These are phyloP conservation scores for Pythium aquatile DNA, from an alignment of 352 stramenopile genomes.

Conservation along the genomic window DNA sequence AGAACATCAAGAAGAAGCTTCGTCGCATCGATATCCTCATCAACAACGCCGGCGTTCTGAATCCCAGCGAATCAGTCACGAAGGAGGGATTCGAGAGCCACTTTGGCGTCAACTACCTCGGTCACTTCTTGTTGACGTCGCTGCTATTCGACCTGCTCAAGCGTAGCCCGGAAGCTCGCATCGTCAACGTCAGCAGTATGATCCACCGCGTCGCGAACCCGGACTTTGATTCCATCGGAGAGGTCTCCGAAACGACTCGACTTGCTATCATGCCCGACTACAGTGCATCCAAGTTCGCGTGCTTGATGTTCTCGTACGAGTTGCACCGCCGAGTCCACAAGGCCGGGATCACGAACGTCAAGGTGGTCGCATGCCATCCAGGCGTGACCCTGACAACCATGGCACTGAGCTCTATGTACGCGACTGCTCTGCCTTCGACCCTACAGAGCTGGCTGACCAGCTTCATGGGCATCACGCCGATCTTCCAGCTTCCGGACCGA, in stretches of 20 bases:
- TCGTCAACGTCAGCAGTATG: conserved; percentile 48
- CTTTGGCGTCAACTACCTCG: conserved; percentile 72
- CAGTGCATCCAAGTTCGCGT: conserved; percentile 34
- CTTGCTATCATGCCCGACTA: conserved; percentile 33
- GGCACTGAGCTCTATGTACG: conserved; percentile 40
- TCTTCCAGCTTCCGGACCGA: conserved; percentile 28
- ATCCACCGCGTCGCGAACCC: conserved; percentile 22
- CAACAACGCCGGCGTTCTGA: conserved; percentile 44
- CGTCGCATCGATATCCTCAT: conserved; percentile 36
- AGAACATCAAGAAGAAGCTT: conserved; percentile 30
- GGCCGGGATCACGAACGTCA: conserved; percentile 20
- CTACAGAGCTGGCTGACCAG: conserved; percentile 26
- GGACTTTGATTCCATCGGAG: conserved; percentile 21
- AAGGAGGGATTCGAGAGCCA: conserved; percentile 51
- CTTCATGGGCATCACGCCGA: conserved; percentile 24
- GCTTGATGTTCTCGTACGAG: conserved; percentile 31
- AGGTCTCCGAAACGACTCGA: background rate
- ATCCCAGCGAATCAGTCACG: conserved; percentile 32
- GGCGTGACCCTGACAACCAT: conserved; percentile 49
- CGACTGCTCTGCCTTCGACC: conserved; percentile 19
- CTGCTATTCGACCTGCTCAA: conserved; percentile 43
- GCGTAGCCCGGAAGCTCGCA: conserved; percentile 25
- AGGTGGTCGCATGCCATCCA: conserved; percentile 26
- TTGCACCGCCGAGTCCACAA: conserved; percentile 23
- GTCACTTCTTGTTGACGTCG: conserved; percentile 63